Percentiles rank a stretch among this genome's conserved stretches.
Conservation (phyloP, 2,329 filamentous ascomycete species). For the Aspergillus awamori region DNA sequence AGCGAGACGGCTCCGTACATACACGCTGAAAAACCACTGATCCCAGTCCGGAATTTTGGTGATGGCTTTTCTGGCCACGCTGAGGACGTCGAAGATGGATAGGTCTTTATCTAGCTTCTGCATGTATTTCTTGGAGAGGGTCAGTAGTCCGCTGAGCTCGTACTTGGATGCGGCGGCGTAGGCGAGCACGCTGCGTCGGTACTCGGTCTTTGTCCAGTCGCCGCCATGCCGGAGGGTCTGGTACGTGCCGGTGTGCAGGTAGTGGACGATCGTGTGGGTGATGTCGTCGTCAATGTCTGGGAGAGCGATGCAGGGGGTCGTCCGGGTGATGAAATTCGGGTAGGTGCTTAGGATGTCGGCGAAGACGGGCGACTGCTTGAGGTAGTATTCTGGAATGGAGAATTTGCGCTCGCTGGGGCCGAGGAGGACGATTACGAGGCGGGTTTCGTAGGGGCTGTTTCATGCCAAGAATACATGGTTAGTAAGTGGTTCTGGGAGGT, state of each 20-base stretch:
- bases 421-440: slow-evolving; percentile 1
- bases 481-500: too few species aligned
- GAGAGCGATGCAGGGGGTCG: slow-evolving; percentile 1
- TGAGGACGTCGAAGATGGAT: slow-evolving; percentile 8
- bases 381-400: slow-evolving; percentile 6
- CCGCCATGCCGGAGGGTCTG: slow-evolving; percentile 6
- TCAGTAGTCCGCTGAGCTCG: neutral
- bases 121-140: slow-evolving; percentile 6
- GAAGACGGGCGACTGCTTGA: slow-evolving; percentile 2
- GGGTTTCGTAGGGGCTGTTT: slow-evolving; percentile 5
- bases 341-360: slow-evolving; percentile 7
- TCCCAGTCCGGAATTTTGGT: slow-evolving; percentile 2
- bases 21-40: slow-evolving; percentile 1
- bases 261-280: slow-evolving; percentile 7
- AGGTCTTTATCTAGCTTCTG: slow-evolving; percentile 8
- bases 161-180: slow-evolving; percentile 2
- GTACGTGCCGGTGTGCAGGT: slow-evolving; percentile 2
- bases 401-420: slow-evolving; percentile 6
- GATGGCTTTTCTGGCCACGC: neutral
- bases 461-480: too few species aligned
- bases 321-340: slow-evolving; percentile 6
- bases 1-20: neutral
- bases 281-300: slow-evolving; percentile 10
- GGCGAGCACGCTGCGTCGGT: slow-evolving; percentile 7
- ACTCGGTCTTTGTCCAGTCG: slow-evolving; percentile 10